Conservation (phyloP, 2,329 filamentous ascomycete genomes). For the Diaporthe longicolla region DNA sequence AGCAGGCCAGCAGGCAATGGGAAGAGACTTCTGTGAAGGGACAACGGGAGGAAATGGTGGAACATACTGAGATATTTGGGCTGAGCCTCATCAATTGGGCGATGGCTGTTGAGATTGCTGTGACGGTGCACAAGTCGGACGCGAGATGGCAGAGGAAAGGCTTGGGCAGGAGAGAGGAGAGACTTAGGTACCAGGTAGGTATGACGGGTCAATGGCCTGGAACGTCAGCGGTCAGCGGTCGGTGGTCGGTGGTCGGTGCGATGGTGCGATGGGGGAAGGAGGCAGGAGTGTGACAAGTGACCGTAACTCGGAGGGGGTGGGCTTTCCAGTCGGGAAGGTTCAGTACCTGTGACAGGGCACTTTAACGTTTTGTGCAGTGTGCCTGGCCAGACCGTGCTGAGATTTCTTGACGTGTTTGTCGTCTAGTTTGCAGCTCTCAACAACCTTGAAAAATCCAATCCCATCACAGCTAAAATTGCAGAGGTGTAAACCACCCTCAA, state of each 20-base stretch:
- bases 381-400: neutral
- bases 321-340: neutral
- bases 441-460: neutral
- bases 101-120: conserved; percentile 14
- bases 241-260: too few species aligned
- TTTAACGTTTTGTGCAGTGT: neutral
- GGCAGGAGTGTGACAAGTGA: neutral
- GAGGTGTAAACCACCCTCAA: neutral
- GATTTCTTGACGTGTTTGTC: conserved; percentile 26
- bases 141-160: conserved; percentile 6
- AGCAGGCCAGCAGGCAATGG: conserved; percentile 8
- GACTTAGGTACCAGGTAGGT: too few species aligned
- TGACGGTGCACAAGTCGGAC: conserved; percentile 32
- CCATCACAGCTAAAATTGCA: neutral
- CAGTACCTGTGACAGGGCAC: neutral
- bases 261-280: neutral
- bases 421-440: neutral
- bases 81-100: conserved; percentile 24
- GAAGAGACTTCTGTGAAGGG: conserved; percentile 18
- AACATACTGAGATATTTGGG: conserved; percentile 34
- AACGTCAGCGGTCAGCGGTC: neutral
- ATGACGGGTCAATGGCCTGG: neutral
- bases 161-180: neutral
- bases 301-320: neutral
- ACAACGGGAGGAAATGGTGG: conserved; percentile 15